Base-by-base conservation (phyloP, 805 yeast genomes). In the Suhomyces sp. region DNA sequence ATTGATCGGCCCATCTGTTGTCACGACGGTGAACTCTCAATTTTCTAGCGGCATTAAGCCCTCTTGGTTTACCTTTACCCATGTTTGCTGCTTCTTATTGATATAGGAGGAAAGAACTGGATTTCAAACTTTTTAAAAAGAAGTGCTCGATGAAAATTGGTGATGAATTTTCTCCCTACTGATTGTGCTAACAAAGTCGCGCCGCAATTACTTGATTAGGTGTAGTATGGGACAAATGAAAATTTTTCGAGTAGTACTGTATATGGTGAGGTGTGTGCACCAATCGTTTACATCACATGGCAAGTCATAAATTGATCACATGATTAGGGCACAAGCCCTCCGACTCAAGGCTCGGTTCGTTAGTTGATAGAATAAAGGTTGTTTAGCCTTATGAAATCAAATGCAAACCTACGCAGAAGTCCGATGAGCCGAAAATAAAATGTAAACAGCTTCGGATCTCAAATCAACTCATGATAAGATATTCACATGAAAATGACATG, bases 41-140 rank as follows among this genome's bases (percentile, higher is more conserved):
- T 83, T 93, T 93, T 85, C 99, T 88, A 70, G 99, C 99, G 72
- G 98, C 84, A 88, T 93, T 91, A 75, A 93, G 79, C 74, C 99
- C 99, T 87, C 98, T 88, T 83, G 98, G 98, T 80, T 90, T 90
- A 77, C 96, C 97, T 78, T 85, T 88, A 81, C 97, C 97, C 98
- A 91, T 91, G 68, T 70, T 74, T 38, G 42, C 54, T 37, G 45
- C 36, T 38, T 35, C 28, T 42, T 28, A 39, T 37, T 32, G 43
- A 37, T 31, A 31, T 30, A 16, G 15, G 16, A 24, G 38, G 32
- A 31, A 44, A 42, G 37, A 31, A 18, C 13, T 14, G 12, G 19
- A 29, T 20, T 25, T 23, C 27, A 26, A 33, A 33, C 23, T 26
- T 33, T 25, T 20, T 35, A 28, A 26, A 35, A 35, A 28, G 33